These are phyloP conservation scores for Stagonosporopsis chrysanthemi DNA, from an alignment of 2,329 filamentous ascomycete species.

Conservation along the genomic window DNA sequence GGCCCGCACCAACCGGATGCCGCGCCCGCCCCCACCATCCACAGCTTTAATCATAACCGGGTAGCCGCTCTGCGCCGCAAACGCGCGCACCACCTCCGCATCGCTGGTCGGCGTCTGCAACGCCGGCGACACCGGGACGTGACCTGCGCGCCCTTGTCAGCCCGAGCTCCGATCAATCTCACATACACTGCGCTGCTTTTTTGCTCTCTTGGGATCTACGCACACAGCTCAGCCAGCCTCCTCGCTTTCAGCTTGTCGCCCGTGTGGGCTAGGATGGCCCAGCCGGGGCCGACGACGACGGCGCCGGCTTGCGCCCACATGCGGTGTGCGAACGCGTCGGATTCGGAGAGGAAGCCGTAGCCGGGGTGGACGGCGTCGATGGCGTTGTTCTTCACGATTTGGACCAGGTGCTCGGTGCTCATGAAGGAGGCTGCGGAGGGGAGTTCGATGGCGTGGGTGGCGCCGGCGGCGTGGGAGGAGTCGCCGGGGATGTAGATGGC, in stretches of 20 bases:
- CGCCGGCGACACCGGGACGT: conserved; percentile 61
- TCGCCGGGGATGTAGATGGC: conserved; percentile 65
- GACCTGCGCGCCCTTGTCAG: too few relatives aligned
- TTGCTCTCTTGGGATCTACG: neutral
- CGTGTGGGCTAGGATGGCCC: conserved; percentile 64
- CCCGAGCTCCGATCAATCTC: too few relatives aligned
- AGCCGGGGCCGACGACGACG: conserved; percentile 63
- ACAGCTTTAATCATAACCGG: conserved; percentile 71
- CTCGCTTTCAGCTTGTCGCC: conserved; percentile 65
- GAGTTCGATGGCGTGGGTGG: conserved; percentile 60
- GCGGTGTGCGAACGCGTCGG: conserved; percentile 57
- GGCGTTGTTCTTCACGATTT: conserved; percentile 56
- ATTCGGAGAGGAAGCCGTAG: conserved; percentile 70
- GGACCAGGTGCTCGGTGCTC: conserved; percentile 58
- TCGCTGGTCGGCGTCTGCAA: conserved; percentile 54
- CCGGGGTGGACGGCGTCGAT: conserved; percentile 67
- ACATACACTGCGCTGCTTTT: too few relatives aligned
- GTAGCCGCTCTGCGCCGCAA: conserved; percentile 65
- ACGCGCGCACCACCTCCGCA: conserved; percentile 56
- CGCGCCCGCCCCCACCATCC: conserved; percentile 68
- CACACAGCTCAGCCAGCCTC: conserved; percentile 59
- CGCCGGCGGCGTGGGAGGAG: conserved; percentile 61
- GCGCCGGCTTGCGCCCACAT: conserved; percentile 60
- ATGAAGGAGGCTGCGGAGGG: conserved; percentile 62
- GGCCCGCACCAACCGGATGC: conserved; percentile 62